phyloP scores from a whole-genome alignment of 495 filamentous ascomycete genomes.

The Daldinia loculata region DNA sequence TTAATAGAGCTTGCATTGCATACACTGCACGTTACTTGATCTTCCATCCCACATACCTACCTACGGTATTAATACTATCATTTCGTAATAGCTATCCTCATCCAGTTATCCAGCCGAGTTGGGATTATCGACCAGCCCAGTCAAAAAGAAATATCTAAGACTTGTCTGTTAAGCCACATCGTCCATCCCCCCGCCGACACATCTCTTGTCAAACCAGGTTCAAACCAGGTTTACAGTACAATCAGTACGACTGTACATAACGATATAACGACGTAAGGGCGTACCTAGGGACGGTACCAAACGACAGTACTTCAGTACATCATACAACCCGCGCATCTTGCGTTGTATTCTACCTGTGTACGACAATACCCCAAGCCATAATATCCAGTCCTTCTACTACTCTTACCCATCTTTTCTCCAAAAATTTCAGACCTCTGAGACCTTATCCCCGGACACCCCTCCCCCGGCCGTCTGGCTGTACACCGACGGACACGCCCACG shows the following conservation, averaged over 20 bases:
- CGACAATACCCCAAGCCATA: conserved; percentile 32
- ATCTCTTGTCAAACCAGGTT: conserved; percentile 29
- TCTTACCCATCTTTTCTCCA: conserved; percentile 25
- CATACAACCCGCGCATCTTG: background rate
- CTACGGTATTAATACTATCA: conserved; percentile 41
- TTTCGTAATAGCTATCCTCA: conserved; percentile 26
- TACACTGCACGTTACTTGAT: conserved; percentile 37
- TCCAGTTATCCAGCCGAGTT: conserved; percentile 21
- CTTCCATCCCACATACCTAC: conserved; percentile 37
- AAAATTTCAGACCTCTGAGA: conserved; percentile 27
- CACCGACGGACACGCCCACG: conserved; percentile 34
- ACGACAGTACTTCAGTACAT: background rate
- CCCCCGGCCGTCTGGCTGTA: conserved; percentile 31
- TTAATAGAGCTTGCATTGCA: conserved; percentile 33
- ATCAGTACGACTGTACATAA: conserved; percentile 8
- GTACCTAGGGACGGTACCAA: background rate
- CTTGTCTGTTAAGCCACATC: conserved; percentile 38
- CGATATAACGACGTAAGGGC: background rate
- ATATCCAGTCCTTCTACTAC: conserved; percentile 15
- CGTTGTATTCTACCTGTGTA: conserved; percentile 17
- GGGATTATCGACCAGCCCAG: conserved; percentile 30
- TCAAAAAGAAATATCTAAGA: conserved; percentile 29
- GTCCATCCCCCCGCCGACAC: conserved; percentile 34
- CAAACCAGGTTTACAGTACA: conserved; percentile 21
- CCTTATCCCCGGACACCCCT: conserved; percentile 39